Evolutionary conservation across 257 asterid genomes (phyloP).

Genomic region (Eucommia ulmoides): DNA sequence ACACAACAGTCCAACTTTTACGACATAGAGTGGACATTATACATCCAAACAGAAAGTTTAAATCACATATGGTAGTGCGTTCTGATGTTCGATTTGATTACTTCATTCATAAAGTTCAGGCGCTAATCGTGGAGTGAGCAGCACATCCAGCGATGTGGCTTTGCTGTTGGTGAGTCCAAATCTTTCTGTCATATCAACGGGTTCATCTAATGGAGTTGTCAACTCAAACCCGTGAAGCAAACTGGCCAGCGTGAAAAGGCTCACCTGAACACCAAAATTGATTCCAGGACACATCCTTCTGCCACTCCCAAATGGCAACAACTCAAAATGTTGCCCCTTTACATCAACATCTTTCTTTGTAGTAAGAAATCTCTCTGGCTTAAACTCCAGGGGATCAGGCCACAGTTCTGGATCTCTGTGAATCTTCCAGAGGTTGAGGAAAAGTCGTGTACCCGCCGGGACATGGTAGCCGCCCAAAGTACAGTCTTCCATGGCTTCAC

Average conservation of each 20-base stretch:
- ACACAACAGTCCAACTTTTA: too few species aligned
- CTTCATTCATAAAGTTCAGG: too few species aligned
- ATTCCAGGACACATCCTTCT: conserved; percentile 48
- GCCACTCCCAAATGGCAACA: conserved; percentile 40
- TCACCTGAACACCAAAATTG: conserved; percentile 22
- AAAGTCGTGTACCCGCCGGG: conserved; percentile 37
- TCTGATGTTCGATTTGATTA: too few species aligned
- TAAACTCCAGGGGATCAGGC: conserved; percentile 26
- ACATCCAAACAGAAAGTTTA: too few species aligned
- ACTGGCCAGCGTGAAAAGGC: conserved; percentile 30
- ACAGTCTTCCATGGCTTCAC: conserved; percentile 35
- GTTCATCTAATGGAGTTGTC: conserved; percentile 12
- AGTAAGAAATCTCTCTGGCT: conserved; percentile 35
- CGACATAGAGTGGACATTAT: too few species aligned
- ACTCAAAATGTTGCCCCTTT: conserved; percentile 33
- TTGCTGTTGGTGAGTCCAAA: conserved; percentile 37
- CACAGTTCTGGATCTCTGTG: conserved; percentile 42
- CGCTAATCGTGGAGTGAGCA: conserved; percentile 9
- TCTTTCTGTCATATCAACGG: conserved; percentile 44
- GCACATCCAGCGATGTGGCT: conserved; percentile 28
- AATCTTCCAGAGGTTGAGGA: conserved; percentile 40
- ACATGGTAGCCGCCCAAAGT: conserved; percentile 14
- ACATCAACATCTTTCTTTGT: conserved; percentile 7
- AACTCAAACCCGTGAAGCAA: conserved; percentile 37
- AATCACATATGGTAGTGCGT: too few species aligned